These are phyloP conservation scores for Talaromyces piceae DNA, from an alignment of 2,329 filamentous ascomycete genomes.

Conservation along the genomic window DNA sequence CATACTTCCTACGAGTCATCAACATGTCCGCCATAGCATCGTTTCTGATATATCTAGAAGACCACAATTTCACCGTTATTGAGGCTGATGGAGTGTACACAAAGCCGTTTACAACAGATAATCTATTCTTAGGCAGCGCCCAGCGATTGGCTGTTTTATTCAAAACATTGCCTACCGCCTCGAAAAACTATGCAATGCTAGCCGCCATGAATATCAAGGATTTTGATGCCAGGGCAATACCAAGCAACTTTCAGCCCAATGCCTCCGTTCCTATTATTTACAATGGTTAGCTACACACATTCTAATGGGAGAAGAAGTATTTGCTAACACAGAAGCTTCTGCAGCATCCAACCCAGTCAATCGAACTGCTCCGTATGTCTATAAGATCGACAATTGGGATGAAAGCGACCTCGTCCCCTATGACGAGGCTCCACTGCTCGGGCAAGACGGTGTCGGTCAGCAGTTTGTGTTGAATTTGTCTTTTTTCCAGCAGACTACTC, in stretches of 20 bases:
- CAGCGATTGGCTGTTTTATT: slow-evolving; percentile 50
- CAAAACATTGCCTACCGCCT: background rate
- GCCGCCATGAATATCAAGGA: background rate
- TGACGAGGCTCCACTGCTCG: background rate
- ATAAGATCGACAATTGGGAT: background rate
- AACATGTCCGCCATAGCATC: slow-evolving; percentile 64
- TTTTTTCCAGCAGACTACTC: background rate
- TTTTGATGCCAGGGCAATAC: background rate
- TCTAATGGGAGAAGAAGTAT: background rate
- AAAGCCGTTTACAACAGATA: slow-evolving; percentile 50
- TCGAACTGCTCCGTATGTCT: background rate
- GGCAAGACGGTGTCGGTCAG: background rate
- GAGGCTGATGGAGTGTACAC: slow-evolving; percentile 67
- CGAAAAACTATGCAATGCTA: background rate
- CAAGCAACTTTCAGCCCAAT: background rate
- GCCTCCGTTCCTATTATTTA: background rate
- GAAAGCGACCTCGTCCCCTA: background rate
- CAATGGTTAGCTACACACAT: background rate
- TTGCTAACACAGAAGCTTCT: background rate
- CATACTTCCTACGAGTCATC: slow-evolving; percentile 63
- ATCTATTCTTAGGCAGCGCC: slow-evolving; percentile 60
- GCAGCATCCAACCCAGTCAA: background rate
- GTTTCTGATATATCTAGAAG: slow-evolving; percentile 42
- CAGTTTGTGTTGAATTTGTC: background rate
- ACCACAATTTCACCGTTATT: slow-evolving; percentile 56